phyloP scores from a whole-genome alignment of 1,139 yeast species.

The Saccharomyces pastorianus region DNA sequence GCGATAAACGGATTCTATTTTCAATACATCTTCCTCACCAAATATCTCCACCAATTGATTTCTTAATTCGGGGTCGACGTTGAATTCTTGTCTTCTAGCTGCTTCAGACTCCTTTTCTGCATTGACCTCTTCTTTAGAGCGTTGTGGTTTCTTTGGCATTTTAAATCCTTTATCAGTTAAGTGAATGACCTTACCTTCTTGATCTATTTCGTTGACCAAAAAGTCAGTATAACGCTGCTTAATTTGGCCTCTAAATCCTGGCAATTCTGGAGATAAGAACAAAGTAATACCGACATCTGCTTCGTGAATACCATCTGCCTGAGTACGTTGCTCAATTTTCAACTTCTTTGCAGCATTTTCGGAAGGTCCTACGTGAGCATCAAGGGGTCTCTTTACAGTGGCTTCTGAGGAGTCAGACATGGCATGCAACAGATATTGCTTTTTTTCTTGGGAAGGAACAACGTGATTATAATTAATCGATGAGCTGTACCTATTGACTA shows the following conservation, averaged over 20 bases:
- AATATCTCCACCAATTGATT: slow-evolving; percentile 43
- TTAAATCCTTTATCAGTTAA: slow-evolving; percentile 63
- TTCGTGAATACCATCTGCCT: slow-evolving; percentile 37
- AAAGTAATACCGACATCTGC: slow-evolving; percentile 78
- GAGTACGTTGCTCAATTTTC: slow-evolving; percentile 5
- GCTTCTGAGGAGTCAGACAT: background rate
- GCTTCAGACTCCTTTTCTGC: slow-evolving; percentile 35
- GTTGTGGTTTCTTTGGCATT: slow-evolving; percentile 45
- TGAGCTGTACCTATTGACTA: background rate
- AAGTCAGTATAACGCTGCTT: slow-evolving; percentile 94
- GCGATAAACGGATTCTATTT: slow-evolving; percentile 49
- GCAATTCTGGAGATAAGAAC: slow-evolving; percentile 45
- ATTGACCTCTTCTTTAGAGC: slow-evolving; percentile 37
- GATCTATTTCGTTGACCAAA: slow-evolving; percentile 77
- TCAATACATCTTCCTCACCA: slow-evolving; percentile 51
- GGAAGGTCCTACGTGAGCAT: slow-evolving; percentile 4
- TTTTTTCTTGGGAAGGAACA: background rate
- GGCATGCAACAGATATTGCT: background rate
- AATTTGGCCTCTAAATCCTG: slow-evolving; percentile 70
- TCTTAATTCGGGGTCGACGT: slow-evolving; percentile 41
- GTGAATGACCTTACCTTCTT: slow-evolving; percentile 63
- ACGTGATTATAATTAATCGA: background rate
- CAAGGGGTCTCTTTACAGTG: slow-evolving; percentile 6
- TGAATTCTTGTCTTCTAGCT: slow-evolving; percentile 39
- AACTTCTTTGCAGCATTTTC: slow-evolving; percentile 8